Evolutionary conservation across 192 early-diverging fungal species (phyloP).

Genomic region (Mortierella claussenii): DNA sequence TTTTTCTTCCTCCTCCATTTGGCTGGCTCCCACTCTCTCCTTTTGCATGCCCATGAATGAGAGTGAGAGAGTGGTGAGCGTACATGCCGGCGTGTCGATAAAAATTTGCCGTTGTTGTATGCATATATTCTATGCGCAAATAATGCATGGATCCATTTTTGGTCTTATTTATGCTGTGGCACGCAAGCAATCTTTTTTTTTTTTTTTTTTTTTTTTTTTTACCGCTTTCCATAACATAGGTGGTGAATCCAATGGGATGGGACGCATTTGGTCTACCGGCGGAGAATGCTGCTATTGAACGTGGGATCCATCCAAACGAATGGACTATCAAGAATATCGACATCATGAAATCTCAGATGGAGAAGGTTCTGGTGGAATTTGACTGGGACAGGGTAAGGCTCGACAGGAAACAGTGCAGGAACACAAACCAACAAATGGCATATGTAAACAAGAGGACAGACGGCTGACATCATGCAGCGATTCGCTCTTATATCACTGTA

Average conservation of each 20-base stretch:
- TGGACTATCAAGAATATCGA: conserved; percentile 91
- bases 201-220: background rate
- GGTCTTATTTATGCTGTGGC: too few species aligned
- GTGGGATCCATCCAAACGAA: conserved; percentile 74
- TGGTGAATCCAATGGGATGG: conserved; percentile 96
- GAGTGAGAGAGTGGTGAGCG: too few species aligned
- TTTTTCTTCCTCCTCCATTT: too few species aligned
- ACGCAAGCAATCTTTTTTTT: too few species aligned
- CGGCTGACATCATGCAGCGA: background rate
- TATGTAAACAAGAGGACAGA: background rate
- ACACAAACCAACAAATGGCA: background rate
- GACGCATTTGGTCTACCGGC: conserved; percentile 98
- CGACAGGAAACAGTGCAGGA: background rate
- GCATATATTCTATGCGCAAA: too few species aligned
- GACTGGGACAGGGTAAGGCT: conserved; percentile 87
- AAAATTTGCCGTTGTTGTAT: too few species aligned
- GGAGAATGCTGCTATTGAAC: conserved; percentile 95
- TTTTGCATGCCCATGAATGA: too few species aligned
- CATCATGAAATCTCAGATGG: conserved; percentile 85
- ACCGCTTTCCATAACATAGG: conserved; percentile 36
- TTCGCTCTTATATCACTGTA: conserved; percentile 31
- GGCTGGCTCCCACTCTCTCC: too few species aligned
- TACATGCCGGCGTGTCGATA: too few species aligned
- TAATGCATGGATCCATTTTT: too few species aligned
- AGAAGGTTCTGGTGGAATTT: conserved; percentile 80